phyloP scores from a whole-genome alignment of 2,329 filamentous ascomycete species.

The Xylariaceae sp. region DNA sequence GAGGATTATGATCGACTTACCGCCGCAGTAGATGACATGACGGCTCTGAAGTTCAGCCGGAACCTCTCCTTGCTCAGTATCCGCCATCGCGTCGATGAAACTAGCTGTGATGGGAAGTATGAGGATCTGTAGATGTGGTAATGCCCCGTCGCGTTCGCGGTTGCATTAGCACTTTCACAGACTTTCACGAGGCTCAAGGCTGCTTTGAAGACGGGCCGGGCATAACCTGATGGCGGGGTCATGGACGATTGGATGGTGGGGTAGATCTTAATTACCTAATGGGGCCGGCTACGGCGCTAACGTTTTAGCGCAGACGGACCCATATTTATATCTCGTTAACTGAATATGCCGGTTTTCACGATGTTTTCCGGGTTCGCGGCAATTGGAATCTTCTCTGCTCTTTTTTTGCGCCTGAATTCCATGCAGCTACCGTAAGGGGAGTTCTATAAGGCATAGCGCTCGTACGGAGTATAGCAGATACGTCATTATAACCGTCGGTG shows the following conservation, averaged over 20 bases:
- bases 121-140: not conserved
- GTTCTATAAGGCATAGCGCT: not conserved
- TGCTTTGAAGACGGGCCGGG: slow-evolving; percentile 11
- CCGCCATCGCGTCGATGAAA: slow-evolving; percentile 42
- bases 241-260: slow-evolving; percentile 21
- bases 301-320: not conserved
- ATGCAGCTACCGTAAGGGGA: not conserved
- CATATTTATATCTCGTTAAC: not conserved
- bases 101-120: not conserved
- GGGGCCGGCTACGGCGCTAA: not conserved
- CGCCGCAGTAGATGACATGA: slow-evolving; percentile 53
- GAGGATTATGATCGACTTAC: slow-evolving; percentile 37
- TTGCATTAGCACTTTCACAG: slow-evolving; percentile 3
- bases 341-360: not conserved
- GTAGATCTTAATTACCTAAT: not conserved
- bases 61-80: slow-evolving; percentile 44
- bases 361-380: not conserved
- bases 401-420: not conserved
- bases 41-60: slow-evolving; percentile 45
- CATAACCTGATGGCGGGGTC: slow-evolving; percentile 17
- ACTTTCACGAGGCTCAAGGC: slow-evolving; percentile 1
- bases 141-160: slow-evolving; percentile 6
- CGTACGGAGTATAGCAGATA: not conserved
- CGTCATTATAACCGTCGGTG: not conserved
- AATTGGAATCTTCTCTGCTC: not conserved